Conservation (phyloP, 225 moss, liverwort and hornwort species). For the Marchantia polymorpha region DNA sequence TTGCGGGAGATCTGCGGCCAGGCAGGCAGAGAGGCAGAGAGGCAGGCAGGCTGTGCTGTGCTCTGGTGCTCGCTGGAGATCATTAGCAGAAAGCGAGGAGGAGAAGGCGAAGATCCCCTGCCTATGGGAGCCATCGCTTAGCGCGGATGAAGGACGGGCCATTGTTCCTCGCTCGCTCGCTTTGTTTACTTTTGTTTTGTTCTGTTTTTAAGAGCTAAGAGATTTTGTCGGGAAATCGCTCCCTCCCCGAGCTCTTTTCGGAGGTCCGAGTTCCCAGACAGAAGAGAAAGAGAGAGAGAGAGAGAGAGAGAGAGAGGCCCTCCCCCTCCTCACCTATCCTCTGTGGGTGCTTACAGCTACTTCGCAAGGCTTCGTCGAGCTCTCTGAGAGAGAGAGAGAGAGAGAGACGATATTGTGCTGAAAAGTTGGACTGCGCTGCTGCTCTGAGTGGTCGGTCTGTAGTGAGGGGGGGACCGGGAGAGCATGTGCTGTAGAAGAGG, state of each 20-base stretch:
- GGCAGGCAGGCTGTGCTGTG: neutral
- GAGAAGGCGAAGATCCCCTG: neutral
- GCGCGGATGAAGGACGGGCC: neutral
- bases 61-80: neutral
- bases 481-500: neutral
- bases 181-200: neutral
- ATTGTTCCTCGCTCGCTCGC: neutral
- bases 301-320: neutral
- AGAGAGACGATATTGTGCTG: neutral
- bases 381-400: neutral
- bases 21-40: neutral
- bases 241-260: neutral
- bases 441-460: neutral
- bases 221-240: conserved; percentile 11
- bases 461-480: neutral
- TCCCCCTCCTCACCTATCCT: neutral
- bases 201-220: conserved; percentile 13
- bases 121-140: neutral
- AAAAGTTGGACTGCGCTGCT: neutral
- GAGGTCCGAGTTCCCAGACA: neutral
- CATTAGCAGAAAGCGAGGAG: neutral
- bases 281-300: conserved; percentile 6
- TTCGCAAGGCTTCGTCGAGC: too few species aligned
- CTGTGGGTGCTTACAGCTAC: too few species aligned
- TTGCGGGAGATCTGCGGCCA: neutral